Base-by-base conservation (phyloP, 768 basidiomycete genomes). In the Agrocybe praecox region DNA sequence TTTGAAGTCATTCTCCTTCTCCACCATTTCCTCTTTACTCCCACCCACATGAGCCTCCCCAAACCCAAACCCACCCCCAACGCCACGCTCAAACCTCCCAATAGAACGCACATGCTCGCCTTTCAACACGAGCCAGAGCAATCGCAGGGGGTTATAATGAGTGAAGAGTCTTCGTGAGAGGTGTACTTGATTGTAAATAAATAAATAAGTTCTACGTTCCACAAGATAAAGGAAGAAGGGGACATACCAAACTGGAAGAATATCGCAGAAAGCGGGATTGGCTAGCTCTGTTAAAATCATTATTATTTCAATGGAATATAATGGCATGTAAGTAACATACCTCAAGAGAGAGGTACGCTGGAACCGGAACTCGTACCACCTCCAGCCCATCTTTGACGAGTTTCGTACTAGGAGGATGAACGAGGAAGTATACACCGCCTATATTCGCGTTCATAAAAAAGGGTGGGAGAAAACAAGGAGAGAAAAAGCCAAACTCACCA, bases 1-100 rank as follows among this genome's bases (percentile, higher is more conserved):
- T 98, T 99, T 59, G 97, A 99, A 74, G 97, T 95, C 2, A 86
- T 98, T 29, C 26, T 4, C 26, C 26, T 29, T 29, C 9, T 29
- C 26, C 9, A 4, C 26, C 9, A 5, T 9, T 29, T 29, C 9
- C 4, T 29, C 26, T 29, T 29, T 29, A 5, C 9, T 29, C n/a
- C 36, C 12, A 3, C 14, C 36, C 12, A 6, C 36, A 3, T 14
- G 5, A n/a, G 5, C 36, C 36, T 40, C 4, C 36, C 36, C 36
- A 5, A 40, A 14, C 5, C 36, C 36, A n/a, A 6, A 40, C 12
- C 36, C 12, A 15, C 14, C 36, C 5, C 36, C 36, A 40, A 4
- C 36, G 14, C n/a, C 36, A 4, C 3, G 62, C 17, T 72, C 73
- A 55, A 75, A 74, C 4, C 66, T 66, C 23, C 81, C 76, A 49